Evolutionary conservation across 2,329 filamentous ascomycete genomes (phyloP).

Genomic region (Macrophomina tecta): DNA sequence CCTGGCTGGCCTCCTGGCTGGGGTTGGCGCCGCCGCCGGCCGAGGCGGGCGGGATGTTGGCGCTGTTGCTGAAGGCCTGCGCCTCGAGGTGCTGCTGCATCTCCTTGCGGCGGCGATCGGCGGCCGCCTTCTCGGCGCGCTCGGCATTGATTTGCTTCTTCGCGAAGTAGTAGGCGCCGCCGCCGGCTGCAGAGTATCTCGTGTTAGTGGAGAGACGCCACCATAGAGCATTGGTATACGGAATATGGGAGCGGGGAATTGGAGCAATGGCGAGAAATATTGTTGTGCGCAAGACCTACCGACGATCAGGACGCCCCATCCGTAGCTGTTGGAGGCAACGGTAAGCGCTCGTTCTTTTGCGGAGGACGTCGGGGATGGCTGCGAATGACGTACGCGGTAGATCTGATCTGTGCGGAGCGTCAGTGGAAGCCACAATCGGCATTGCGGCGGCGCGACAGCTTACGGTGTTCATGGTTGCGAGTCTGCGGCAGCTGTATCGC

Average conservation of each 20-base stretch:
- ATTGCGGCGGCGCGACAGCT: conserved; percentile 32
- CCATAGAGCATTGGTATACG: neutral
- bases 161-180: conserved; percentile 92
- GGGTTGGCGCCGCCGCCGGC: conserved; percentile 58
- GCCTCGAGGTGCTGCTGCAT: conserved; percentile 42
- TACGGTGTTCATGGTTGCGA: conserved; percentile 60
- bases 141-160: conserved; percentile 95
- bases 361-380: conserved; percentile 12
- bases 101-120: conserved; percentile 41
- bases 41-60: conserved; percentile 6
- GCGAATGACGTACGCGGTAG: conserved; percentile 60
- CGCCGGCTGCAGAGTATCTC: conserved; percentile 69
- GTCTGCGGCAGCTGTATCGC: neutral
- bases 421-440: conserved; percentile 32
- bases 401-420: conserved; percentile 56
- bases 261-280: neutral
- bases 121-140: conserved; percentile 72
- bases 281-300: conserved; percentile 59
- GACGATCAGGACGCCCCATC: conserved; percentile 87
- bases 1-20: conserved; percentile 73
- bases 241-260: neutral
- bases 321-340: conserved; percentile 65
- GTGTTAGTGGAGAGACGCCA: neutral
- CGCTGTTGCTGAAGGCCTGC: conserved; percentile 22
- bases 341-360: conserved; percentile 30